Conservation (phyloP, 2,329 filamentous ascomycete genomes). For the Metarhizium rileyi region DNA sequence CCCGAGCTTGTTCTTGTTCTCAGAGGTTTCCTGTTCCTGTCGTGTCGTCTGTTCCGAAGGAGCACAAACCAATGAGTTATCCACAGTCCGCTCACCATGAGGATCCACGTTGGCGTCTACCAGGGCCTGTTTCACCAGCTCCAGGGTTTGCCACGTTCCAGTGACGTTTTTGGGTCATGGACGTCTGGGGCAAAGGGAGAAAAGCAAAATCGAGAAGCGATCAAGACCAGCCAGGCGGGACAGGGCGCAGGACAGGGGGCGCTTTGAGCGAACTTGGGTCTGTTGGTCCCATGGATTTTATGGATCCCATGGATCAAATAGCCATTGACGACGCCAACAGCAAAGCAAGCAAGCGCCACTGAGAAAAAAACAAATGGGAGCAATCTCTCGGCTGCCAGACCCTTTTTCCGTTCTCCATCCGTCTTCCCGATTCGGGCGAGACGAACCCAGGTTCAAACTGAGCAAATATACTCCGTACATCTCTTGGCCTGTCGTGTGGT, state of each 20-base stretch:
- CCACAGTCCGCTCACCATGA: not conserved
- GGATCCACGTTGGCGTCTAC: not conserved
- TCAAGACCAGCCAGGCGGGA: not conserved
- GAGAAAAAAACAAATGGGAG: not conserved
- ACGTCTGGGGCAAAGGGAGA: not conserved
- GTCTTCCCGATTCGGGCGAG: not conserved
- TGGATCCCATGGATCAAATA: no score
- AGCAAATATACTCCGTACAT: not conserved
- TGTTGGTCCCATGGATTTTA: no score
- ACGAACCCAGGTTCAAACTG: not conserved
- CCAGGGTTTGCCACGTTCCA: constrained; percentile 2
- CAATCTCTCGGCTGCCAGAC: not conserved
- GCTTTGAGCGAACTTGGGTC: no score
- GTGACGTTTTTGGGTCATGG: not conserved
- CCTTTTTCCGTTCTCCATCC: not conserved
- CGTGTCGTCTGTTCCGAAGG: no score
- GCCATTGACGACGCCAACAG: not conserved
- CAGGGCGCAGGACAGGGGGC: not conserved
- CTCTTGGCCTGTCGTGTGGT: not conserved
- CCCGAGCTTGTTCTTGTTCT: not conserved
- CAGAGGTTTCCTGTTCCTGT: no score
- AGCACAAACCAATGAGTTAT: no score
- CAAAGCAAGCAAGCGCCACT: not conserved
- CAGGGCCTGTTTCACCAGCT: constrained; percentile 4
- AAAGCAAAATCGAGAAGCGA: not conserved